These are phyloP conservation scores for Wickerhamomyces strasburgensis DNA, from an alignment of 805 yeast species.

Conservation along the genomic window DNA sequence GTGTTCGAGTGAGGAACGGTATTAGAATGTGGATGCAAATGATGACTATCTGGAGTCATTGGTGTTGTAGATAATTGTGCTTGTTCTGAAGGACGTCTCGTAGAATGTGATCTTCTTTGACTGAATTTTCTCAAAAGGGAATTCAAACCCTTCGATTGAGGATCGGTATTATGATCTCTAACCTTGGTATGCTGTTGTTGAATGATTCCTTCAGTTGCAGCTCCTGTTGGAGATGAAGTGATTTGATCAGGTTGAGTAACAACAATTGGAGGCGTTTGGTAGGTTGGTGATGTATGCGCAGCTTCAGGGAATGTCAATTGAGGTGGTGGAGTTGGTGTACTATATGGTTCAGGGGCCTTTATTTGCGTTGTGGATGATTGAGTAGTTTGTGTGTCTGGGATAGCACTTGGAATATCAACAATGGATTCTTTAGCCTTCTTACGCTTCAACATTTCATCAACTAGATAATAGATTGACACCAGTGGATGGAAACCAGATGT, in stretches of 20 bases:
- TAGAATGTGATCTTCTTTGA: conserved; percentile 24
- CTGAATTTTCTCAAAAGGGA: conserved; percentile 27
- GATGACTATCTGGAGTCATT: background rate
- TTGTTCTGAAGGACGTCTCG: conserved; percentile 19
- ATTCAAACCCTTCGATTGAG: conserved; percentile 24
- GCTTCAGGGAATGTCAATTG: conserved; percentile 42
- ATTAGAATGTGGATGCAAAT: conserved; percentile 4
- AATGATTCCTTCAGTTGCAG: conserved; percentile 29
- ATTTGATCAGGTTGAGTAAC: conserved; percentile 36
- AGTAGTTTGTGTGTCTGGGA: conserved; percentile 5
- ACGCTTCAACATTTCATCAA: conserved; percentile 75
- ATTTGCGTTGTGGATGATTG: conserved; percentile 1
- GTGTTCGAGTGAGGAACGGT: background rate
- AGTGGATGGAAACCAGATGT: conserved; percentile 85
- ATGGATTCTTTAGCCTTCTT: conserved; percentile 52
- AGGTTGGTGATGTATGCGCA: conserved; percentile 48
- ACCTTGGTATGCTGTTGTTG: conserved; percentile 32
- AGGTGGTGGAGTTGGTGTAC: conserved; percentile 36
- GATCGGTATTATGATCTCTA: conserved; percentile 2
- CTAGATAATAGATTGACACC: conserved; percentile 79
- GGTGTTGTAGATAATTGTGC: background rate
- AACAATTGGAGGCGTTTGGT: conserved; percentile 33
- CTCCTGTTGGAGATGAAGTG: conserved; percentile 36
- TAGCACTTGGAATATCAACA: conserved; percentile 21
- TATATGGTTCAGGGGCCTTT: background rate